Evolutionary conservation across 192 early-diverging fungal species (phyloP).

Genomic region (Paraglomus brasilianum): DNA sequence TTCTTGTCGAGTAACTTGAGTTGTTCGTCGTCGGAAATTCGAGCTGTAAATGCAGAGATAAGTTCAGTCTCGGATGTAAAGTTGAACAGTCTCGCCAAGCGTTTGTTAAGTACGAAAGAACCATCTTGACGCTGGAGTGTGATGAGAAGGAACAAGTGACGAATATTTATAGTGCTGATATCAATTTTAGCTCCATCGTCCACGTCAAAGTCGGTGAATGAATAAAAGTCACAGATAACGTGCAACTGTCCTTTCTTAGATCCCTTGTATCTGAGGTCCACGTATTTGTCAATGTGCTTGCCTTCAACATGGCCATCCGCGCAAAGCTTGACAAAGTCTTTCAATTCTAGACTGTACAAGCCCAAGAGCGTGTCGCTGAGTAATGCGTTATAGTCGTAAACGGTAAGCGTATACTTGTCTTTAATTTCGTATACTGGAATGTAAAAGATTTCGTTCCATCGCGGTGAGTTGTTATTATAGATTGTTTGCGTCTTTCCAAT

Average conservation of each 20-base stretch:
- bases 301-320: slow-evolving; percentile 36
- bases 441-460: slow-evolving; percentile 90
- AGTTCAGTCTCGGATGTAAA: slow-evolving; percentile 3
- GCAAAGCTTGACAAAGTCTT: slow-evolving; percentile 50
- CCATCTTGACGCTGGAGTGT: slow-evolving; percentile 24
- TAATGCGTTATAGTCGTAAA: slow-evolving; percentile 82
- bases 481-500: slow-evolving; percentile 80
- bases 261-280: slow-evolving; percentile 40
- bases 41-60: not conserved
- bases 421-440: slow-evolving; percentile 71
- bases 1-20: not conserved
- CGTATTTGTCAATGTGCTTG: not conserved
- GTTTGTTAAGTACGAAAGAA: slow-evolving; percentile 15
- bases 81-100: slow-evolving; percentile 14
- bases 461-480: slow-evolving; percentile 79
- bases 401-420: slow-evolving; percentile 65
- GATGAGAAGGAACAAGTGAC: slow-evolving; percentile 1
- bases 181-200: not conserved
- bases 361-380: slow-evolving; percentile 77
- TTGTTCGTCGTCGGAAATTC: not conserved
- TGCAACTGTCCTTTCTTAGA: slow-evolving; percentile 59
- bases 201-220: slow-evolving; percentile 35
- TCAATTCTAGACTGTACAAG: slow-evolving; percentile 55
- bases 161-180: not conserved
- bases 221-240: slow-evolving; percentile 57